A percentile compares a stretch with the other conserved stretches of the same genome.
Conservation (phyloP, 1,139 yeast species). For the Candida tetrigidarum region DNA sequence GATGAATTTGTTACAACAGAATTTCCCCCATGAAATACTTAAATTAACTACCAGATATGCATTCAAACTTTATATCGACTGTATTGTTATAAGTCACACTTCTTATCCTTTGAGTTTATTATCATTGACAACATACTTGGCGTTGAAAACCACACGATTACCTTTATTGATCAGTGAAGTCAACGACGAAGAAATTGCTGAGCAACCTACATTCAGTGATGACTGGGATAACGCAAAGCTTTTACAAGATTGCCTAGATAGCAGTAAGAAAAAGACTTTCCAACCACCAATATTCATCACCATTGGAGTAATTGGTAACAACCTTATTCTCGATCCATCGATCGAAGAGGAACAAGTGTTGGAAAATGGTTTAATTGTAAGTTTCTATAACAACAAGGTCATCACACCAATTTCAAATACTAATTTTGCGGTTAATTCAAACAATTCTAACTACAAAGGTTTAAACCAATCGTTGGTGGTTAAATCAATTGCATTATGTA, state of each 20-base stretch:
- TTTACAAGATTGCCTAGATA: conserved; percentile 33
- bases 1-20: conserved; percentile 47
- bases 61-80: conserved; percentile 77
- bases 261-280: conserved; percentile 31
- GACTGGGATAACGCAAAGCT: conserved; percentile 70
- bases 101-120: conserved; percentile 78
- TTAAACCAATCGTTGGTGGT: conserved; percentile 32
- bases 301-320: conserved; percentile 72
- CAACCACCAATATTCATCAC: conserved; percentile 79
- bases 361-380: conserved; percentile 76
- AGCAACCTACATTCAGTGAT: conserved; percentile 89
- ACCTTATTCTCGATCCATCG: conserved; percentile 79
- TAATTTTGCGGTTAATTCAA: conserved; percentile 50
- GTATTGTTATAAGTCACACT: conserved; percentile 68
- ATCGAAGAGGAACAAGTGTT: conserved; percentile 84
- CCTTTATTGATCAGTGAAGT: conserved; percentile 72
- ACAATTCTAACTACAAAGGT: conserved; percentile 47
- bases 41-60: conserved; percentile 74
- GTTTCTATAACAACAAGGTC: conserved; percentile 68
- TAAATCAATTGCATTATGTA: conserved; percentile 34
- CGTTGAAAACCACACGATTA: conserved; percentile 74
- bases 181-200: conserved; percentile 67
- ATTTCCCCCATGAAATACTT: conserved; percentile 54
- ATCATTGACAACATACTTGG: conserved; percentile 79
- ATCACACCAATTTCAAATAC: conserved; percentile 66